Evolutionary conservation across 805 yeast species (phyloP).

Genomic region (Barnettozyma vustinii): DNA sequence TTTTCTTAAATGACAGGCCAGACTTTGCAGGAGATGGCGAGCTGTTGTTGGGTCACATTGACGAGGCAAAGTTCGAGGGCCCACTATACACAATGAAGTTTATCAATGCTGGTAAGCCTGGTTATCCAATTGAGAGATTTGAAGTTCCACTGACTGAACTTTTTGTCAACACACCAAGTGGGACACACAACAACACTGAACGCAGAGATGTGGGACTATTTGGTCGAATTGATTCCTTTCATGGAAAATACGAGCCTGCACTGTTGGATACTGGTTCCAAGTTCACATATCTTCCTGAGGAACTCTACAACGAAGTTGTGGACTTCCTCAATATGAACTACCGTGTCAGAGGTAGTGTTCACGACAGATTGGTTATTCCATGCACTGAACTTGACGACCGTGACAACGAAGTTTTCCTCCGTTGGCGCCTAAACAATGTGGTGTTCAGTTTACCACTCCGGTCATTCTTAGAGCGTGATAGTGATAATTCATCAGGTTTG

Average conservation of each 20-base stretch:
- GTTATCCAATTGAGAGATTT: constrained; percentile 9
- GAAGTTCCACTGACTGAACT: constrained; percentile 15
- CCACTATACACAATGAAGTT: constrained; percentile 30
- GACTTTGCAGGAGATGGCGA: constrained; percentile 9
- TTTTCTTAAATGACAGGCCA: constrained; percentile 13
- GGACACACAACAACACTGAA: neutral
- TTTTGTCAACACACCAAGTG: neutral
- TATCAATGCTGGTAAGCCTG: constrained; percentile 10
- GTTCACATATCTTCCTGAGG: constrained; percentile 17
- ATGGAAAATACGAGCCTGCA: constrained; percentile 9
- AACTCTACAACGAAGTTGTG: constrained; percentile 7
- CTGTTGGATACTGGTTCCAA: constrained; percentile 21
- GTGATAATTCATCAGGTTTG: neutral
- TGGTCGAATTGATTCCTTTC: neutral
- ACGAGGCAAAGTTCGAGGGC: constrained; percentile 32
- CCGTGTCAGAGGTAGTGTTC: neutral
- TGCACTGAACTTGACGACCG: constrained; percentile 1
- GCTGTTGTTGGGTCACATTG: constrained; percentile 38
- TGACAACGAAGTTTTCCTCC: neutral
- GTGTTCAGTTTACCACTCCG: constrained; percentile 4
- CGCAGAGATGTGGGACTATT: constrained; percentile 7
- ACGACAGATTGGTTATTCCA: constrained; percentile 3
- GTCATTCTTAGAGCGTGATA: constrained; percentile 5
- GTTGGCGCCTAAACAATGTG: constrained; percentile 1
- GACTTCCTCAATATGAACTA: neutral